Evolutionary conservation across 169 alveolate genomes (phyloP).

Genomic region (Besnoitia besnoiti): DNA sequence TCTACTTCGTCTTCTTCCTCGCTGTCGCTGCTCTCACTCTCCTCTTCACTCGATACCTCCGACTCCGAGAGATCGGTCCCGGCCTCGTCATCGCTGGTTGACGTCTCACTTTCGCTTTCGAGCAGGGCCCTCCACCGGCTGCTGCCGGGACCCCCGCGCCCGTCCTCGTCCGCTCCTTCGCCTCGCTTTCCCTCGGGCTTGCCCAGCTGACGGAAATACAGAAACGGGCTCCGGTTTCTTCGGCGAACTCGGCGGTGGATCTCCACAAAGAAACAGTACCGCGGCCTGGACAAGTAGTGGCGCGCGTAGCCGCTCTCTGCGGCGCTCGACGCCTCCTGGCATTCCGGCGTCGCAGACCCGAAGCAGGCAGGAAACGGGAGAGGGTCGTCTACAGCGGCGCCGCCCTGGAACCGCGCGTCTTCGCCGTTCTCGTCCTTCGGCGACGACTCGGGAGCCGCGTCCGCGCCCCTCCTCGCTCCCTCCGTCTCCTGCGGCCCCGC

Average conservation of each 20-base stretch:
- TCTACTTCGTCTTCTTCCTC: neutral
- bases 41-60: neutral
- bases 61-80: neutral
- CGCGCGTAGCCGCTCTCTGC: slow-evolving; percentile 4
- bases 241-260: slow-evolving; percentile 27
- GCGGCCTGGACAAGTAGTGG: slow-evolving; percentile 20
- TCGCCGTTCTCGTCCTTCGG: too few relatives aligned
- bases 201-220: neutral
- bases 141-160: neutral
- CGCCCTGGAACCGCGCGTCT: neutral
- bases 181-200: neutral
- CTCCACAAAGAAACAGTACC: slow-evolving; percentile 25
- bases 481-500: too few relatives aligned
- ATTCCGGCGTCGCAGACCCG: neutral
- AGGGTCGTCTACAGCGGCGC: neutral
- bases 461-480: too few relatives aligned
- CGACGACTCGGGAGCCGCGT: too few relatives aligned
- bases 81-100: neutral
- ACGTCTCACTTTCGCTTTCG: neutral
- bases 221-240: neutral
- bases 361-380: neutral
- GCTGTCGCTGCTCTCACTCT: neutral
- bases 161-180: neutral
- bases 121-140: neutral
- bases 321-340: neutral